Percentiles rank a stretch among this genome's conserved stretches.
Evolutionary conservation across 371 early-diverging fungal genomes (phyloP).

Genomic region (Mortierella sp.): DNA sequence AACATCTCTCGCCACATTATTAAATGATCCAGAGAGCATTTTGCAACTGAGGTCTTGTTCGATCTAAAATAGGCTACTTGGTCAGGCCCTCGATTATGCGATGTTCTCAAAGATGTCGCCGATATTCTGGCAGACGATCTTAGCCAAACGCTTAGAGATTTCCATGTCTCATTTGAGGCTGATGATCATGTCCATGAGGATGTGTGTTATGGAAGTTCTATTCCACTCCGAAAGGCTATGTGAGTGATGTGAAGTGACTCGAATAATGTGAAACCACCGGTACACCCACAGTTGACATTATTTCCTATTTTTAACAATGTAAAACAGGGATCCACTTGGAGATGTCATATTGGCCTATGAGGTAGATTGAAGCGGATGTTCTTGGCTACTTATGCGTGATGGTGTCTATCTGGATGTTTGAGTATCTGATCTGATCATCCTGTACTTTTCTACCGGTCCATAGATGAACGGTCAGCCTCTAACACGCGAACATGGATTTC

Average conservation of each 20-base stretch:
- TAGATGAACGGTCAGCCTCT: constrained; percentile 88
- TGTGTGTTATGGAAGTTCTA: constrained; percentile 83
- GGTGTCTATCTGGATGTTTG: no score
- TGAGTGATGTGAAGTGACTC: constrained; percentile 41
- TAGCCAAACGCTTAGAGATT: constrained; percentile 51
- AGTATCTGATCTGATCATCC: not conserved
- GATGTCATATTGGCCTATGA: constrained; percentile 87
- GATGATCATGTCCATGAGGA: constrained; percentile 81
- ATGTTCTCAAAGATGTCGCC: constrained; percentile 70
- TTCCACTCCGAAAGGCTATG: constrained; percentile 85
- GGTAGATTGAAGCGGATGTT: constrained; percentile 40
- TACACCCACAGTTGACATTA: not conserved
- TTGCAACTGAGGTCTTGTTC: no score
- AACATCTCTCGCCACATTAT: not conserved
- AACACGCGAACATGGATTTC: constrained; percentile 85
- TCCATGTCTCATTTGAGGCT: constrained; percentile 82
- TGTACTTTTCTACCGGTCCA: not conserved
- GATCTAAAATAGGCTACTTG: constrained; percentile 66
- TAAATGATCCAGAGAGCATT: not conserved
- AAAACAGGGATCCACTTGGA: constrained; percentile 74
- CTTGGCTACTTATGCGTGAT: no score
- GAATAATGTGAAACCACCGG: not conserved
- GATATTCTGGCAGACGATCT: constrained; percentile 61
- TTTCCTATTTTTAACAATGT: not conserved
- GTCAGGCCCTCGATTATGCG: constrained; percentile 81